Evolutionary conservation across 495 filamentous ascomycete species (phyloP), one percentile per base, ranked within the genome.

Genomic region (Penicillium taxi): DNA sequence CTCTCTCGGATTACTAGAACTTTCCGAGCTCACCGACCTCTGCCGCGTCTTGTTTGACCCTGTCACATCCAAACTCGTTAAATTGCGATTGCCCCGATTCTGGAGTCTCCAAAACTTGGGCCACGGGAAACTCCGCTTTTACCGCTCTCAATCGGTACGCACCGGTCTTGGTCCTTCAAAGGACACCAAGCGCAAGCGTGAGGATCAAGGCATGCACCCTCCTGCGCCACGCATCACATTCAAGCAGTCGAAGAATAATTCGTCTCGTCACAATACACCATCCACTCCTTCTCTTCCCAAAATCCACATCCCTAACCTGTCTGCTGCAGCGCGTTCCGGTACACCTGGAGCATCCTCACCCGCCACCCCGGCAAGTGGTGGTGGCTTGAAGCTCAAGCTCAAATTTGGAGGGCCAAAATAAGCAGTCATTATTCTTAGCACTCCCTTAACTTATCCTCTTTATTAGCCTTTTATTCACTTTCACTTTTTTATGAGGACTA

Each of bases 1-100:
- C 0, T 50, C 54, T 20, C 72, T 86, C 37, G 76, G 77, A 6
- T 42, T 84, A 2, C 53, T 72, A n/a, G 88, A 96, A 52, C 70
- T 89, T 20, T 66, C 71, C n/a, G 79, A 85, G 32, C 62, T 96
- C 2, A 63, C 83, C 13, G 84, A 93, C 42, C 66, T 95, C 26
- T 90, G 84, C 52, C 64, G 61, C 9, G 59, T 86, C 16, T 65
- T 98, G 37, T 91, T 84, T 43, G 75, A 81, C 9, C 65, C 80
- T 0, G 66, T 78, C 2, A 72, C 74, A 14, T 76, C 74, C 4
- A 66, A 84, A 26, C 53, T 74, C 17, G 58, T 93, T 9, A 68
- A 59, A 2, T 48, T 96, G 37, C 74, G 74, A 37, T 78, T 78
- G 35, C 87, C 86, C 19, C 75, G 74, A 7, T 80, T 77, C 58